Evolutionary conservation across 2,329 filamentous ascomycete species (phyloP).

Genomic region (Phoma sp.): DNA sequence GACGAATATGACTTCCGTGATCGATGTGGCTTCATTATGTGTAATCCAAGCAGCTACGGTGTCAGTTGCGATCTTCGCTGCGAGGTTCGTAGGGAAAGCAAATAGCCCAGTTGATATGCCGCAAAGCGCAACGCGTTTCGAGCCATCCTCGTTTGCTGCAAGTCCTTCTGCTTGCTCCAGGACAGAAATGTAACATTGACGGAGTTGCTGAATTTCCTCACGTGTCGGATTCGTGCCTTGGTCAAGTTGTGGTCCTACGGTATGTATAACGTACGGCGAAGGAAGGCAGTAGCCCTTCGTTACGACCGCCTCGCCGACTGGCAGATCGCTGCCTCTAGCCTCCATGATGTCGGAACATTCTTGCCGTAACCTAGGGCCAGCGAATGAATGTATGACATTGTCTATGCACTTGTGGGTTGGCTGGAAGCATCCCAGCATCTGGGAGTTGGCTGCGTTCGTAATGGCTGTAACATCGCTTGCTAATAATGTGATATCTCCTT

Average conservation of each 20-base stretch:
- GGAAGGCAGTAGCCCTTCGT: slow-evolving; percentile 41
- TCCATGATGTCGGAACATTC: slow-evolving; percentile 40
- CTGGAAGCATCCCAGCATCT: slow-evolving; percentile 48
- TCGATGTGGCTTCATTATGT: slow-evolving; percentile 29
- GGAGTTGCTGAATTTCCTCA: slow-evolving; percentile 30
- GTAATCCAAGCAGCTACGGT: slow-evolving; percentile 38
- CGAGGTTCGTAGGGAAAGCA: slow-evolving; percentile 40
- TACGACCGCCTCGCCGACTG: slow-evolving; percentile 35
- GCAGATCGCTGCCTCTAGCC: slow-evolving; percentile 28
- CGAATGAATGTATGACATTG: slow-evolving; percentile 45
- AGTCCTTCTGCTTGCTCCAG: slow-evolving; percentile 39
- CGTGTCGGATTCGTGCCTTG: slow-evolving; percentile 27
- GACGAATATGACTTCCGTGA: slow-evolving; percentile 46
- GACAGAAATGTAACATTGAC: slow-evolving; percentile 41
- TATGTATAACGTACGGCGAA: slow-evolving; percentile 42
- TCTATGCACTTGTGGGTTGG: slow-evolving; percentile 47
- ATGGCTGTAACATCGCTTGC: slow-evolving; percentile 41
- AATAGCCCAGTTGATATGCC: slow-evolving; percentile 49
- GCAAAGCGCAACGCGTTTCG: slow-evolving; percentile 44
- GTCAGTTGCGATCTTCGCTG: slow-evolving; percentile 38
- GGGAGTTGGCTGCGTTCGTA: slow-evolving; percentile 47
- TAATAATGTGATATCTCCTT: slow-evolving; percentile 47
- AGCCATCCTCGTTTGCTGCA: slow-evolving; percentile 25
- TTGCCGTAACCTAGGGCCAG: slow-evolving; percentile 42
- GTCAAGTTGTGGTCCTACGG: slow-evolving; percentile 45